Conservation (phyloP, 306 rosid species). For the Cicer bijugum region DNA sequence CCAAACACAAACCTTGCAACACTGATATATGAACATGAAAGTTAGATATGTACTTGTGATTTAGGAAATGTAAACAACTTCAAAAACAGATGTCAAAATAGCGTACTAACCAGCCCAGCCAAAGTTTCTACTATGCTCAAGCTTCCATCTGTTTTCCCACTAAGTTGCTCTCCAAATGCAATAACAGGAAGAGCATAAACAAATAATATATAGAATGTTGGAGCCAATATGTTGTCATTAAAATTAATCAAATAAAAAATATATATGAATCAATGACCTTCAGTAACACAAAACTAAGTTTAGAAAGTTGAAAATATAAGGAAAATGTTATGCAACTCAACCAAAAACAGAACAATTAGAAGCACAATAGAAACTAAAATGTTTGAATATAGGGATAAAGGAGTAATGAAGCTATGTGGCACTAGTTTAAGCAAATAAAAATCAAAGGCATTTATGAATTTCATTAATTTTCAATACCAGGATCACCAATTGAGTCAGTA, state of each 20-base stretch:
- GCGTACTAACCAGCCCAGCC: constrained; percentile 84
- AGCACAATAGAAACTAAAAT: too few relatives aligned
- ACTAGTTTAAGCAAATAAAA: too few relatives aligned
- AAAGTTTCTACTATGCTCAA: constrained; percentile 91
- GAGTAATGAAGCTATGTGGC: too few relatives aligned
- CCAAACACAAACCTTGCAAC: constrained; percentile 92
- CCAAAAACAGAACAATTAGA: too few relatives aligned
- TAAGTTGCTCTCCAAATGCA: constrained; percentile 88
- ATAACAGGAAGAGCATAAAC: constrained; percentile 90
- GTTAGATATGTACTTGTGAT: constrained; percentile 1
- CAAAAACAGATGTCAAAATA: not conserved
- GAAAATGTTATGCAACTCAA: too few relatives aligned
- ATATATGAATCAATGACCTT: constrained; percentile 9
- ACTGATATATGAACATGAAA: constrained; percentile 19
- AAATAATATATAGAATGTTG: constrained; percentile 83
- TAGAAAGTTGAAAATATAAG: too few relatives aligned
- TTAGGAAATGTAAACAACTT: not conserved
- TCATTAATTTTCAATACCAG: too few relatives aligned
- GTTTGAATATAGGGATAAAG: too few relatives aligned
- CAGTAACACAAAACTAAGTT: too few relatives aligned
- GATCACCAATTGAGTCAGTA: too few relatives aligned
- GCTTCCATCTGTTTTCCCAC: constrained; percentile 84
- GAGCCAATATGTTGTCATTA: constrained; percentile 76
- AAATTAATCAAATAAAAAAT: not conserved
- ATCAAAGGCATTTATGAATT: too few relatives aligned